Evolutionary conservation across 2,329 filamentous ascomycete species (phyloP).

Genomic region (Colletotrichum ledebouriae): DNA sequence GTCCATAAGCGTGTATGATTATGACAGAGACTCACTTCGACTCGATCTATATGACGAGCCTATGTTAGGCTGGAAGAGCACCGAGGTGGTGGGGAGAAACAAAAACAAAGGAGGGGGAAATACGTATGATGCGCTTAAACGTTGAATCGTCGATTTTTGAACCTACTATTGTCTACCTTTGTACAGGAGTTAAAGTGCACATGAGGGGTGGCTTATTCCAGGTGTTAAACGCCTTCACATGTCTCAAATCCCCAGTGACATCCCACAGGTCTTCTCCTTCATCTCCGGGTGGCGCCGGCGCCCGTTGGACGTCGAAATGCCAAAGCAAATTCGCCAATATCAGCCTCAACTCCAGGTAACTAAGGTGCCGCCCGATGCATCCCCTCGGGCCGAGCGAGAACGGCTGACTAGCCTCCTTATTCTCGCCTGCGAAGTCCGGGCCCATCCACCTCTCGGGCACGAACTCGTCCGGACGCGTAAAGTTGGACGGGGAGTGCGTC

Average conservation of each 20-base stretch:
- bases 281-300: constrained; percentile 33
- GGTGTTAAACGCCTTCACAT: constrained; percentile 47
- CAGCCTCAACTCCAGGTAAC: constrained; percentile 50
- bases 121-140: too few species aligned
- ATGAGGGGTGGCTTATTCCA: constrained; percentile 49
- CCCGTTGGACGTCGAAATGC: constrained; percentile 49
- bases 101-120: too few species aligned
- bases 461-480: constrained; percentile 50
- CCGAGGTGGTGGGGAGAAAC: too few species aligned
- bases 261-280: constrained; percentile 46
- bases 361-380: constrained; percentile 51
- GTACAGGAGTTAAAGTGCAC: constrained; percentile 44
- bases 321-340: constrained; percentile 47
- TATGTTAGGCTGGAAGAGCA: too few species aligned
- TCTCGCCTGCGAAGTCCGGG: constrained; percentile 44
- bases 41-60: too few species aligned
- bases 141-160: too few species aligned
- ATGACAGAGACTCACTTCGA: constrained; percentile 6
- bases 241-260: constrained; percentile 45
- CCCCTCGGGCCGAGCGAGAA: constrained; percentile 49
- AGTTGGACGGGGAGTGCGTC: constrained; percentile 50
- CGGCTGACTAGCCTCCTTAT: constrained; percentile 46
- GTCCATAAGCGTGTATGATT: constrained; percentile 9
- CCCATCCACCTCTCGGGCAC: constrained; percentile 51
- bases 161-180: not conserved